phyloP scores from a whole-genome alignment of 495 filamentous ascomycete genomes.

The Geoglossum glabrum region DNA sequence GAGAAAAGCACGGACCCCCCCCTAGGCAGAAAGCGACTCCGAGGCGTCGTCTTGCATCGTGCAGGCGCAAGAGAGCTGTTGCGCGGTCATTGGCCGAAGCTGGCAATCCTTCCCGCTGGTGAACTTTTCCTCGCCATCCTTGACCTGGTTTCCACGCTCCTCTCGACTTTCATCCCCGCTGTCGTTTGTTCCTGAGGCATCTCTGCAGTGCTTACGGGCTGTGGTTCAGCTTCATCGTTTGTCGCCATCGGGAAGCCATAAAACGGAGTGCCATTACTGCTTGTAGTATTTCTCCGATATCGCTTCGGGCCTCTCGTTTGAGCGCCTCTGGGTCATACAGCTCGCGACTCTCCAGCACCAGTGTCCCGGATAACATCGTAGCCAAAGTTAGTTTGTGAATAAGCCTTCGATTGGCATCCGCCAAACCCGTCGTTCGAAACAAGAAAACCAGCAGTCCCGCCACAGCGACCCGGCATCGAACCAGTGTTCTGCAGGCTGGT shows the following conservation, averaged over 20 bases:
- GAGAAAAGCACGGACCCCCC: neutral
- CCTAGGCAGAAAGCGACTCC: neutral
- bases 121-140: neutral
- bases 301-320: neutral
- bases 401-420: neutral
- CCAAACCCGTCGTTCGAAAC: neutral
- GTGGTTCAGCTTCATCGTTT: neutral
- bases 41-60: neutral
- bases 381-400: neutral
- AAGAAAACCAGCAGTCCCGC: neutral
- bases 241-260: neutral
- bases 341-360: neutral
- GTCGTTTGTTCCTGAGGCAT: constrained; percentile 1
- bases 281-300: neutral
- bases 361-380: neutral
- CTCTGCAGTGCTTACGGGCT: neutral
- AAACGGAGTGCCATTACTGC: too few species aligned
- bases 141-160: neutral
- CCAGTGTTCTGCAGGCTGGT: neutral
- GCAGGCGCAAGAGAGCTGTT: constrained; percentile 1
- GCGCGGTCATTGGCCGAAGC: neutral
- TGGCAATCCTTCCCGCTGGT: neutral
- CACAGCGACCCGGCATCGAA: neutral
- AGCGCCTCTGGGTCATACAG: neutral
- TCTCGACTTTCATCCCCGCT: neutral